Conservation (phyloP, 192 early-diverging fungal species). For the Backusella tarrabulga region DNA sequence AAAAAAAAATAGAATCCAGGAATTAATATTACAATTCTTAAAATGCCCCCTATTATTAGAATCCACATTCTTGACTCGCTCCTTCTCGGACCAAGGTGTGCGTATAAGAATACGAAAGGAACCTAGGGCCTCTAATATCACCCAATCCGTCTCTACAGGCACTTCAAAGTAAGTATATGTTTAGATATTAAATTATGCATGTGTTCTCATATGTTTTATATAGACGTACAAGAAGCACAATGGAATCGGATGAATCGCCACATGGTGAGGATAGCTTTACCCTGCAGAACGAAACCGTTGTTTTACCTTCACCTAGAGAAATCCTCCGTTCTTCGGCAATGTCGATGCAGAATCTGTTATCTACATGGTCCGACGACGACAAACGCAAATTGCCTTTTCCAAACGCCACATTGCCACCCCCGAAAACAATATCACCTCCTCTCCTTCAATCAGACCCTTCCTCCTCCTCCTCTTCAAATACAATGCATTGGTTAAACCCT, state of each 20-base stretch:
- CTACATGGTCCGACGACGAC: neutral
- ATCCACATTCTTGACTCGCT: slow-evolving; percentile 80
- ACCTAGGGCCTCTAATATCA: neutral
- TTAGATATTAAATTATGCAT: too few species aligned
- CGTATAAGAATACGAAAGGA: slow-evolving; percentile 91
- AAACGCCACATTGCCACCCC: neutral
- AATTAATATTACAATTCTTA: neutral
- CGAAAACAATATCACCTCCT: neutral
- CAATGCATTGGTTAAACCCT: neutral
- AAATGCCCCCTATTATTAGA: slow-evolving; percentile 41
- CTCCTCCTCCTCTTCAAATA: too few species aligned
- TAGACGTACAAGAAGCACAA: neutral
- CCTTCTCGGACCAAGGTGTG: slow-evolving; percentile 92
- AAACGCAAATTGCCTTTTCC: neutral
- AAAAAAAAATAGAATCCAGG: too few species aligned
- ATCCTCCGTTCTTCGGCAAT: neutral
- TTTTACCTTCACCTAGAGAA: slow-evolving; percentile 7
- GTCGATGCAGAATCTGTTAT: slow-evolving; percentile 12
- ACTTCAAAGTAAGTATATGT: neutral
- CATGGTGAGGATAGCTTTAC: neutral
- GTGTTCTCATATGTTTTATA: too few species aligned
- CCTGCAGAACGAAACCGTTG: neutral
- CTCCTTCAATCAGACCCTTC: neutral
- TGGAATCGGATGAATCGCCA: neutral
- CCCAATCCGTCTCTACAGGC: neutral